phyloP scores from a whole-genome alignment of 768 basidiomycete genomes.

The Boletus tylopilopsis region DNA sequence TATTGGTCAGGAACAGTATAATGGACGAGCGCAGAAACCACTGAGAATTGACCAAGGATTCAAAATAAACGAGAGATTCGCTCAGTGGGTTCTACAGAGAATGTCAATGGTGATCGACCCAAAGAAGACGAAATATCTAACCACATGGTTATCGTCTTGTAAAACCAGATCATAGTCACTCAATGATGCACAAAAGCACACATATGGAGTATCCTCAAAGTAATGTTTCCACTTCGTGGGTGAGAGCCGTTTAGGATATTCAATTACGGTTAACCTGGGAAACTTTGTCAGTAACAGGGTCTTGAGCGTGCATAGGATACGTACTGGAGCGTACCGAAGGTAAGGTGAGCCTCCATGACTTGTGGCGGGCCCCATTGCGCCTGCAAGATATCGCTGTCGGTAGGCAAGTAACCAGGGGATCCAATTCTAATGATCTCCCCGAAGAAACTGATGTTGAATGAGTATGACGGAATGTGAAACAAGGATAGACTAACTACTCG shows the following conservation, averaged over 20 bases:
- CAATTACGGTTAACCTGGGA: not conserved
- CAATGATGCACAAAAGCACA: slow-evolving; percentile 1
- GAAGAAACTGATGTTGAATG: not conserved
- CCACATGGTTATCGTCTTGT: not conserved
- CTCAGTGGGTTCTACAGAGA: not conserved
- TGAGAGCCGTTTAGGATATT: not conserved
- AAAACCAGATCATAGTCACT: not conserved
- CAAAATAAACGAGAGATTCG: not conserved
- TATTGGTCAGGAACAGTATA: not conserved
- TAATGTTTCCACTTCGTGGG: not conserved
- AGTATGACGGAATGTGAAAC: not conserved
- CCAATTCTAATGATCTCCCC: slow-evolving; percentile 1
- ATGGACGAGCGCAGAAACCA: not conserved
- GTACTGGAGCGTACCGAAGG: not conserved
- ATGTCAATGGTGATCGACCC: not conserved
- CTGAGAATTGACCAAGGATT: not conserved
- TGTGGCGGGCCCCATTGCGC: not conserved
- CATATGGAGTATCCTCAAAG: not conserved
- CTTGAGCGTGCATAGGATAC: not conserved
- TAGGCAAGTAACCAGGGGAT: not conserved
- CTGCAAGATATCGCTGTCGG: not conserved
- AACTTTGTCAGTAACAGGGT: not conserved
- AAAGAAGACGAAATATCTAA: not conserved
- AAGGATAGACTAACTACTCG: not conserved
- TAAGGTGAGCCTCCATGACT: not conserved